phyloP scores from a whole-genome alignment of 1,139 yeast species.

The Geotrichum phurueaensis region DNA sequence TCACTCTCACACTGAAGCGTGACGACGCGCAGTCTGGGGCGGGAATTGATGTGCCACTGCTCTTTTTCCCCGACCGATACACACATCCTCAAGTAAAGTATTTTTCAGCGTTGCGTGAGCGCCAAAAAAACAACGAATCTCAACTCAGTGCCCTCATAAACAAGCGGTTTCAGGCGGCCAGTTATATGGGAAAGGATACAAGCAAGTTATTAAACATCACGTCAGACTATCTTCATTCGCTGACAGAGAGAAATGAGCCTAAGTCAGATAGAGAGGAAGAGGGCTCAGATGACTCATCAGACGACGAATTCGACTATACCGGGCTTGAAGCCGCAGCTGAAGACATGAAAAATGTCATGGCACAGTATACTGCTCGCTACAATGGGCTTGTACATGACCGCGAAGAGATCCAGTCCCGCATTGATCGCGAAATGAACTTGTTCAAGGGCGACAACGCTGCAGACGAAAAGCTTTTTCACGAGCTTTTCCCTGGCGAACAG shows the following conservation, averaged over 20 bases:
- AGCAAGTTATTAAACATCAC: slow-evolving; percentile 32
- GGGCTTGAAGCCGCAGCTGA: slow-evolving; percentile 18
- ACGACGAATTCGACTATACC: slow-evolving; percentile 20
- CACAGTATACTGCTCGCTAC: slow-evolving; percentile 13
- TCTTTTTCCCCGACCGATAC: slow-evolving; percentile 45
- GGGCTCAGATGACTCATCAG: slow-evolving; percentile 19
- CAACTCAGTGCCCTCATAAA: not conserved
- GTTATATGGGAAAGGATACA: slow-evolving; percentile 34
- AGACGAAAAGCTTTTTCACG: slow-evolving; percentile 12
- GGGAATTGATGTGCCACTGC: slow-evolving; percentile 36
- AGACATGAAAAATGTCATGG: slow-evolving; percentile 20
- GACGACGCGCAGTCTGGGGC: slow-evolving; percentile 32
- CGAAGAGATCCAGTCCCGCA: slow-evolving; percentile 16
- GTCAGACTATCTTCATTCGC: slow-evolving; percentile 3
- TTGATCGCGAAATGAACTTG: slow-evolving; percentile 9
- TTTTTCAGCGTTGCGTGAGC: not conserved
- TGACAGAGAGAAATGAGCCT: not conserved
- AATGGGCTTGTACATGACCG: slow-evolving; percentile 18
- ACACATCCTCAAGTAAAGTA: slow-evolving; percentile 29
- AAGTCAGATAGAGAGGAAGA: slow-evolving; percentile 6
- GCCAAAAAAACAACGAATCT: not conserved
- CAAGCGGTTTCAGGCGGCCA: slow-evolving; percentile 4
- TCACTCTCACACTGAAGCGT: slow-evolving; percentile 39
- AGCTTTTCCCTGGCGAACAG: slow-evolving; percentile 20
- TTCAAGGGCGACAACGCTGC: slow-evolving; percentile 18